Conservation (phyloP, 495 filamentous ascomycete genomes). For the Annulohypoxylon bovei region DNA sequence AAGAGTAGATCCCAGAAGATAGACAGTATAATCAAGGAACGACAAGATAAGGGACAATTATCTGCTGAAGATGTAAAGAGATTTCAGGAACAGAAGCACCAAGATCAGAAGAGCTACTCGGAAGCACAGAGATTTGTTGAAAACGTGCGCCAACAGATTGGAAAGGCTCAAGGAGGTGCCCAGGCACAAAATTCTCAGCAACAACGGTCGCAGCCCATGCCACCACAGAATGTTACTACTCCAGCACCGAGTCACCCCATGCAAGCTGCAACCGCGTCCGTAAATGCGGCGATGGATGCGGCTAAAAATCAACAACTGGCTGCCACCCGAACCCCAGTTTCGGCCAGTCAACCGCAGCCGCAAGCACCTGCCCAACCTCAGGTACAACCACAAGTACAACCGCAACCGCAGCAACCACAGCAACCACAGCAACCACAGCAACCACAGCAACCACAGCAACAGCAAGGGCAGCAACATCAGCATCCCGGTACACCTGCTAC, state of each 20-base stretch:
- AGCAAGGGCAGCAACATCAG: constrained; percentile 31
- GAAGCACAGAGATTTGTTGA: constrained; percentile 50
- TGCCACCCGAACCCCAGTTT: constrained; percentile 43
- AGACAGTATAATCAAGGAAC: constrained; percentile 48
- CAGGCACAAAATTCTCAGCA: constrained; percentile 42
- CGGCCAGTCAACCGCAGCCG: constrained; percentile 36
- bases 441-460: constrained; percentile 38
- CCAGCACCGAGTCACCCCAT: constrained; percentile 39
- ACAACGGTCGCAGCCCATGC: constrained; percentile 40
- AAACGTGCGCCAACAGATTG: constrained; percentile 46
- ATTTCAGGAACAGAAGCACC: constrained; percentile 42
- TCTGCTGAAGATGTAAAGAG: constrained; percentile 49
- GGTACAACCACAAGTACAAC: constrained; percentile 34
- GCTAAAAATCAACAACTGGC: constrained; percentile 62
- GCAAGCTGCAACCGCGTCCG: constrained; percentile 42
- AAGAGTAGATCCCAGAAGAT: constrained; percentile 36
- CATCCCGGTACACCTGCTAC: constrained; percentile 38
- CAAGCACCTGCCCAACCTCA: constrained; percentile 38
- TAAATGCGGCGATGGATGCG: constrained; percentile 63
- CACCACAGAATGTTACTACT: constrained; percentile 17
- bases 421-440: constrained; percentile 38
- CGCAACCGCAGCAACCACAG: constrained; percentile 12
- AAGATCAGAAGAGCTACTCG: constrained; percentile 45
- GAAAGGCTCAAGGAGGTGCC: constrained; percentile 21
- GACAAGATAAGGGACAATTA: constrained; percentile 45